Evolutionary conservation across 2,329 filamentous ascomycete genomes (phyloP).

Genomic region (Aspergillus novofumigatus): DNA sequence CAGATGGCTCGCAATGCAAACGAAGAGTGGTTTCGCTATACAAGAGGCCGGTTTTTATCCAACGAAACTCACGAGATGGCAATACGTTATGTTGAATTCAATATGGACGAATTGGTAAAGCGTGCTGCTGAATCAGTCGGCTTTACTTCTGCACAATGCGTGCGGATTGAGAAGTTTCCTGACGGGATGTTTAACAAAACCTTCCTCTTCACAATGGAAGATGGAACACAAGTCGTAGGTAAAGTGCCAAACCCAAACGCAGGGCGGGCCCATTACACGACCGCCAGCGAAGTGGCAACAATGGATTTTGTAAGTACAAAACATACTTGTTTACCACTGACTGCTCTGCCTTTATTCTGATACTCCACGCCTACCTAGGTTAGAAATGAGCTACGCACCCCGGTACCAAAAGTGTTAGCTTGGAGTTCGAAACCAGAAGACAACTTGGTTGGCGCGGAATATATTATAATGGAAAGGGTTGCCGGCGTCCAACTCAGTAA

Average conservation of each 20-base stretch:
- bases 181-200: constrained; percentile 18
- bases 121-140: constrained; percentile 10
- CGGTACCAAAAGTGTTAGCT: constrained; percentile 9
- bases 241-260: constrained; percentile 21
- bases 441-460: constrained; percentile 7
- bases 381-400: constrained; percentile 10
- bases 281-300: constrained; percentile 18
- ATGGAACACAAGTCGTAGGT: constrained; percentile 15
- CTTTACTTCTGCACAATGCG: constrained; percentile 2
- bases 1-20: too few species aligned
- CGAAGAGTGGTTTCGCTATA: constrained; percentile 9
- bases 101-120: constrained; percentile 12
- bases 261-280: constrained; percentile 12
- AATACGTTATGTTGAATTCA: constrained; percentile 14
- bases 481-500: constrained; percentile 25
- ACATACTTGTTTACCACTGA: not conserved
- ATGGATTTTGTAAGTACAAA: constrained; percentile 16
- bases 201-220: constrained; percentile 16
- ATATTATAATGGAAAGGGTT: constrained; percentile 16
- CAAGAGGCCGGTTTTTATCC: constrained; percentile 14
- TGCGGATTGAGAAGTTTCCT: constrained; percentile 12
- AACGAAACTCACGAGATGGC: constrained; percentile 17
- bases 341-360: constrained; percentile 3
- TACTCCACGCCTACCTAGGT: constrained; percentile 11
- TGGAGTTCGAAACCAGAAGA: constrained; percentile 10